Conservation (phyloP, 1,139 yeast genomes). For the Candida frijolesensis region DNA sequence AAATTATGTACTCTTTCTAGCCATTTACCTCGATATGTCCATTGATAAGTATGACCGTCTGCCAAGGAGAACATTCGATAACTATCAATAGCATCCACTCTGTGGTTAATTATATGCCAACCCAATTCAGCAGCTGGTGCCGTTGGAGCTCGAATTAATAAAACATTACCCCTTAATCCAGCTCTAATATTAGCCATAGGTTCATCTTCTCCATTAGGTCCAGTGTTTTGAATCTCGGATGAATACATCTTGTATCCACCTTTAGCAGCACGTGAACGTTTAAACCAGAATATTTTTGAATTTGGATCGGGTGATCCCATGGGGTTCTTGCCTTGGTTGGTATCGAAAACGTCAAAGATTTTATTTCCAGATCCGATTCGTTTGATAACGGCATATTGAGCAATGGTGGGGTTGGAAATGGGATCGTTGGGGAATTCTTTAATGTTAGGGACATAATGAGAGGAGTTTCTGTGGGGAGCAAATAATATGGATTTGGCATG, state of each 20-base stretch:
- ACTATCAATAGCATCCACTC: slow-evolving; percentile 63
- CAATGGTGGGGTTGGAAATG: slow-evolving; percentile 19
- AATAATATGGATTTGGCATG: slow-evolving; percentile 55
- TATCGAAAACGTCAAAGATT: slow-evolving; percentile 54
- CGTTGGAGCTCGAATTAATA: slow-evolving; percentile 51
- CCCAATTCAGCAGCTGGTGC: slow-evolving; percentile 58
- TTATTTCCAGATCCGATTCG: slow-evolving; percentile 64
- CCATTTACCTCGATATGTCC: slow-evolving; percentile 63
- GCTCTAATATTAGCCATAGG: slow-evolving; percentile 63
- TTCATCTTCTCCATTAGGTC: slow-evolving; percentile 50
- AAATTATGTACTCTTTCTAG: slow-evolving; percentile 57
- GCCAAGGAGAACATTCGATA: slow-evolving; percentile 60
- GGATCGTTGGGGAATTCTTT: slow-evolving; percentile 34
- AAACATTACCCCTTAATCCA: slow-evolving; percentile 59
- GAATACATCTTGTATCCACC: slow-evolving; percentile 64
- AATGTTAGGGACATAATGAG: slow-evolving; percentile 57
- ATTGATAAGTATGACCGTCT: slow-evolving; percentile 62
- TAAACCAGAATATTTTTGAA: slow-evolving; percentile 51
- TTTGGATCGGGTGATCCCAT: slow-evolving; percentile 41
- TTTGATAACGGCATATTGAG: slow-evolving; percentile 49
- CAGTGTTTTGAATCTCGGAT: slow-evolving; percentile 37
- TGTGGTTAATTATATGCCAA: slow-evolving; percentile 62
- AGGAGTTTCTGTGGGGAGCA: slow-evolving; percentile 59
- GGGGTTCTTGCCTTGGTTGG: slow-evolving; percentile 35
- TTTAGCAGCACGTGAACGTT: slow-evolving; percentile 62